Conservation (phyloP, 306 rosid genomes). For the Leucaena leucocephala region DNA sequence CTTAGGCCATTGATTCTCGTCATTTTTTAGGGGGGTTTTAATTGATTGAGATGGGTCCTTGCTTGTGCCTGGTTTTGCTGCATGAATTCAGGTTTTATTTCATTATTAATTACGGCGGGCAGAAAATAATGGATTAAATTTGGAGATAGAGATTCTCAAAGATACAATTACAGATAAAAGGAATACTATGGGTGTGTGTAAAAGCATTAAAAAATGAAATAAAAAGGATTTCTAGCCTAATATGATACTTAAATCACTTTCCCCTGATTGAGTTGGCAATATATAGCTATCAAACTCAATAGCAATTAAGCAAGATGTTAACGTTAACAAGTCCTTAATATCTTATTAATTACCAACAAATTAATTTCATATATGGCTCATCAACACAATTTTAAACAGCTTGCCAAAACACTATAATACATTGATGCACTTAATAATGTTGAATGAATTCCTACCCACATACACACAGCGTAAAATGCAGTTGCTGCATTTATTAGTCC, state of each 20-base stretch:
- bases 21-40: constrained; percentile 3
- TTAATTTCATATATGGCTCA: neutral
- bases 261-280: constrained; percentile 35
- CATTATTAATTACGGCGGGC: constrained; percentile 29
- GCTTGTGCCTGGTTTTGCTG: constrained; percentile 36
- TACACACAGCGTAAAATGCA: neutral
- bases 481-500: neutral
- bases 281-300: constrained; percentile 40
- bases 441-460: neutral
- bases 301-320: constrained; percentile 2
- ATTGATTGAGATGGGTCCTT: constrained; percentile 32
- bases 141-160: neutral
- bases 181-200: neutral
- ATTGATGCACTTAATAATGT: neutral
- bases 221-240: neutral
- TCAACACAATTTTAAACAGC: neutral
- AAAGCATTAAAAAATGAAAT: neutral
- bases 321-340: constrained; percentile 7
- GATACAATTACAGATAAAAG: neutral
- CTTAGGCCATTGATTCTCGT: constrained; percentile 9
- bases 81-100: constrained; percentile 27
- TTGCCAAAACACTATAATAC: neutral
- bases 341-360: neutral
- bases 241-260: neutral
- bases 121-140: constrained; percentile 22